These are phyloP conservation scores for Yarrowia hollandica DNA, from an alignment of 805 yeast genomes.

Conservation along the genomic window DNA sequence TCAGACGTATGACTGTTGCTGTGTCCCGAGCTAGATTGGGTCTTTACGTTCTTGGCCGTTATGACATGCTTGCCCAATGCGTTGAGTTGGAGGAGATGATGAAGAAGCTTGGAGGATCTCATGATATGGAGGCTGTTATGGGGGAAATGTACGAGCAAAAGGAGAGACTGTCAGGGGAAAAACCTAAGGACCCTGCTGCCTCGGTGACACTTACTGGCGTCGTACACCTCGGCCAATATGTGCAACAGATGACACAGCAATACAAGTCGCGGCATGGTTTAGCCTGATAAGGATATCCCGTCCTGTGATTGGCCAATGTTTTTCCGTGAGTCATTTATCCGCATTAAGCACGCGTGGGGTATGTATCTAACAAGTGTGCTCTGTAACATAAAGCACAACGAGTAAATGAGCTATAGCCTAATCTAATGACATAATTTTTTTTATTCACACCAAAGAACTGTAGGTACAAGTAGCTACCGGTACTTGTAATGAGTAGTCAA, in stretches of 20 bases:
- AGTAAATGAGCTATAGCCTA: conserved; percentile 8
- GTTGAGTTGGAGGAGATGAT: conserved; percentile 31
- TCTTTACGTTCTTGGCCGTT: conserved; percentile 40
- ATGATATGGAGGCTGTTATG: conserved; percentile 9
- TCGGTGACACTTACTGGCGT: conserved; percentile 26
- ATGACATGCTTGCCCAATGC: conserved; percentile 31
- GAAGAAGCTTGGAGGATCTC: conserved; percentile 19
- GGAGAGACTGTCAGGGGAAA: background rate
- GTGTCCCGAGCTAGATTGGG: conserved; percentile 43
- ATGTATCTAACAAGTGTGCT: background rate
- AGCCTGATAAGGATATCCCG: conserved; percentile 12
- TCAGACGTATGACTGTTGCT: conserved; percentile 37
- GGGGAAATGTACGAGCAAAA: conserved; percentile 29
- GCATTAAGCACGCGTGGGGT: conserved; percentile 18
- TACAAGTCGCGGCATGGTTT: conserved; percentile 21
- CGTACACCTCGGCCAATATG: conserved; percentile 31
- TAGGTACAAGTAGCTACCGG: too few relatives aligned
- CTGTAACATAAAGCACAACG: background rate
- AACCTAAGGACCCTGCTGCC: conserved; percentile 7
- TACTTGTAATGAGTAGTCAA: too few relatives aligned
- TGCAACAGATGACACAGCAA: conserved; percentile 31
- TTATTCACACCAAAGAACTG: too few relatives aligned
- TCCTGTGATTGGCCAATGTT: conserved; percentile 11
- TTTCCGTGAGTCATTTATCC: conserved; percentile 27
- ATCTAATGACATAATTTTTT: too few relatives aligned